Percentiles rank a stretch among this genome's conserved stretches.
These are phyloP conservation scores for Rhizophagus sp. DNA, from an alignment of 192 early-diverging fungal genomes.

Conservation along the genomic window DNA sequence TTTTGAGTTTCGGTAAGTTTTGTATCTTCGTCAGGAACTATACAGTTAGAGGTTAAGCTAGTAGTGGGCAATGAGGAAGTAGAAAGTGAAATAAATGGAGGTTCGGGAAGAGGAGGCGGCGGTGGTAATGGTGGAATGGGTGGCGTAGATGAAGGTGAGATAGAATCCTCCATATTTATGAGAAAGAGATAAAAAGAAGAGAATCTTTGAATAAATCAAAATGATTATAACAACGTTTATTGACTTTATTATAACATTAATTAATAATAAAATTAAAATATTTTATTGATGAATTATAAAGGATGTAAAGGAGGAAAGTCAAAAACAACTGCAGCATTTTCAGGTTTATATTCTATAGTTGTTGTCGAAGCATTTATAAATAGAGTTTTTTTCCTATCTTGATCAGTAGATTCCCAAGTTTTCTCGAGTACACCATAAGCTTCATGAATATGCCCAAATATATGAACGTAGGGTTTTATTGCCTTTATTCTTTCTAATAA, in stretches of 20 bases:
- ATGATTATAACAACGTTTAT: no score
- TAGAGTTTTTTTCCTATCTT: conserved; percentile 23
- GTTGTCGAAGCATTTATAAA: conserved; percentile 36
- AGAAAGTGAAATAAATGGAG: no score
- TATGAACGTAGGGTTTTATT: conserved; percentile 33
- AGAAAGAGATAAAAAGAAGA: no score
- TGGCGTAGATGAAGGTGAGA: no score
- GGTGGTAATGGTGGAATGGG: no score
- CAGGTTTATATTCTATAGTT: conserved; percentile 13
- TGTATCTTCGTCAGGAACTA: neutral
- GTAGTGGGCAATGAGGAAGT: no score
- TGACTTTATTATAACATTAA: no score
- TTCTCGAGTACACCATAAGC: conserved; percentile 34
- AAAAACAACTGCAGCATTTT: conserved; percentile 31
- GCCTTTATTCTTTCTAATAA: conserved; percentile 29
- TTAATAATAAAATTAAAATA: no score
- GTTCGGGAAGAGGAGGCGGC: no score
- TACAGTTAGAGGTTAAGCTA: no score
- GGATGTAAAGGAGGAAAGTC: conserved; percentile 31
- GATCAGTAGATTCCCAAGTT: conserved; percentile 19
- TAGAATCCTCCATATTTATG: no score
- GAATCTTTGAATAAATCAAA: no score
- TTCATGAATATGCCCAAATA: conserved; percentile 39
- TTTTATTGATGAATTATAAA: neutral
- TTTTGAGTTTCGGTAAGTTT: conserved; percentile 15